phyloP scores from a whole-genome alignment of 2,329 filamentous ascomycete genomes.

The Didymella sp. region DNA sequence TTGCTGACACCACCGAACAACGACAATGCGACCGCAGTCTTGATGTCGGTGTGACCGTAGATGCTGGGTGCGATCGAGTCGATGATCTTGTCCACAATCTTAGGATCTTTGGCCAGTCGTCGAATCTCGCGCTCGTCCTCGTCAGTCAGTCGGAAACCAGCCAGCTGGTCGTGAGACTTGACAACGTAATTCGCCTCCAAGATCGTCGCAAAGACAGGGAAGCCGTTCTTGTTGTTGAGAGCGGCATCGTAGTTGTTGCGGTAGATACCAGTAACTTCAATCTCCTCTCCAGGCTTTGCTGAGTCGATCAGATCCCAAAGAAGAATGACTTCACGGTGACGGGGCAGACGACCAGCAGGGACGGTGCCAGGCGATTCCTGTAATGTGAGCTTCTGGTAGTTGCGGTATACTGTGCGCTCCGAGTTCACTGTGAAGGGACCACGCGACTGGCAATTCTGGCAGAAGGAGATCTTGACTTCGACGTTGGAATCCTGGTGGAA shows the following conservation, averaged over 20 bases:
- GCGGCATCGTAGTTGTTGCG: conserved; percentile 98
- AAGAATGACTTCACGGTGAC: conserved; percentile 91
- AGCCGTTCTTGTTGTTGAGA: conserved; percentile 97
- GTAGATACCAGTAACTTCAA: conserved; percentile 96
- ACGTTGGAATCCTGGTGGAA: conserved; percentile 98
- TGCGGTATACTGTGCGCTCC: conserved; percentile 97
- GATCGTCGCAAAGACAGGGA: conserved; percentile 97
- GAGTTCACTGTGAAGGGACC: conserved; percentile 96
- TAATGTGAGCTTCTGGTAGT: conserved; percentile 96
- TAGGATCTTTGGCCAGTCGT: conserved; percentile 83
- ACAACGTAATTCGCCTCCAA: conserved; percentile 97
- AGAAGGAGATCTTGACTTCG: conserved; percentile 95
- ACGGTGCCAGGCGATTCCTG: conserved; percentile 98
- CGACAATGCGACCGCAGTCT: conserved; percentile 92
- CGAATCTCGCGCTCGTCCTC: conserved; percentile 93
- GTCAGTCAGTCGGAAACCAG: conserved; percentile 93
- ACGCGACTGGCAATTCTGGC: conserved; percentile 93
- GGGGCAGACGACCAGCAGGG: conserved; percentile 89
- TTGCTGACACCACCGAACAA: conserved; percentile 96
- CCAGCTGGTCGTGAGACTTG: conserved; percentile 96
- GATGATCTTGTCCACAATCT: conserved; percentile 91
- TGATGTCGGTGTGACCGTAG: conserved; percentile 95
- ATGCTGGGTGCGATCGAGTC: conserved; percentile 95
- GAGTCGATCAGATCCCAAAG: conserved; percentile 97
- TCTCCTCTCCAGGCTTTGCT: conserved; percentile 96